A percentile compares a stretch with the other conserved stretches of the same genome.
Evolutionary conservation across 768 basidiomycete genomes (phyloP).

Genomic region (Saitozyma podzolica): DNA sequence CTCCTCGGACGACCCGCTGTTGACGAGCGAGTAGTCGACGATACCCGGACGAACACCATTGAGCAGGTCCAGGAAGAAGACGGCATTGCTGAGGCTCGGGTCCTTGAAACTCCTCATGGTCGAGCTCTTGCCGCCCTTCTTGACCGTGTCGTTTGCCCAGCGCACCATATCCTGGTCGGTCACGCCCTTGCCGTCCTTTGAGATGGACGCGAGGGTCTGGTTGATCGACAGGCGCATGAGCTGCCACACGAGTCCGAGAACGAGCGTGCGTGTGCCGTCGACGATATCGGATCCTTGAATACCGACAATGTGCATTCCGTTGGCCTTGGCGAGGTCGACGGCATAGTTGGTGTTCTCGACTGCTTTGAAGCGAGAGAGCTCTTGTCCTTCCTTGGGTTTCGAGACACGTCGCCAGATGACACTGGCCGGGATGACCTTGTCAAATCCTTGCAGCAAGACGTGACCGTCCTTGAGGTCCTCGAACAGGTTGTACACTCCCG

Average conservation of each 20-base stretch:
- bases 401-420: conserved; percentile 96
- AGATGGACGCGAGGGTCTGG: conserved; percentile 77
- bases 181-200: conserved; percentile 71
- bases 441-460: conserved; percentile 90
- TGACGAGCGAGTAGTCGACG: conserved; percentile 81
- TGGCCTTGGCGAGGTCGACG: conserved; percentile 88
- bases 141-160: conserved; percentile 91
- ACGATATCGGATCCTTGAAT: conserved; percentile 98
- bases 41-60: conserved; percentile 91
- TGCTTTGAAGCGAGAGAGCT: conserved; percentile 90
- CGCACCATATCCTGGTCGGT: conserved; percentile 90
- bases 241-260: conserved; percentile 96
- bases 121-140: conserved; percentile 56
- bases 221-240: conserved; percentile 88
- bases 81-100: conserved; percentile 76
- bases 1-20: conserved; percentile 66
- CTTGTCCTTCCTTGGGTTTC: conserved; percentile 80
- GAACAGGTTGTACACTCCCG: conserved; percentile 92
- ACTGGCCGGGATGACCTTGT: conserved; percentile 87
- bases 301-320: conserved; percentile 91
- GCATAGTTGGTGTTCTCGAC: conserved; percentile 98
- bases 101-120: conserved; percentile 91
- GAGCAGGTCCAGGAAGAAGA: conserved; percentile 91
- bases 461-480: conserved; percentile 90
- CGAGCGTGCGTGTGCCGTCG: conserved; percentile 86